phyloP scores from a whole-genome alignment of 176 grass and related monocot genomes.

The Phyllostachys edulis region DNA sequence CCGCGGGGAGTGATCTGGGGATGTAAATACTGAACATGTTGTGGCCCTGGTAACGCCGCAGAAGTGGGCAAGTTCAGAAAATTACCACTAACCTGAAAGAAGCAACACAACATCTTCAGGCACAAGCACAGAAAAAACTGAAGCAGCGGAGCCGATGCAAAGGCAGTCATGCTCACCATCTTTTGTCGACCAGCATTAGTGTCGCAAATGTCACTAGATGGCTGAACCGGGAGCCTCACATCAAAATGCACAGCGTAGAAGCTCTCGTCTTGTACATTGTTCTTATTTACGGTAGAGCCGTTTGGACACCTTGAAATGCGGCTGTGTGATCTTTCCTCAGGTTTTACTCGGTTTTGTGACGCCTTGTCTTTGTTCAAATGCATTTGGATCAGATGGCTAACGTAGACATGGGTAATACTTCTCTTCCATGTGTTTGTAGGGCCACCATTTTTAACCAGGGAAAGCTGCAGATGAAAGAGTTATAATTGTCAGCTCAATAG shows the following conservation, averaged over 20 bases:
- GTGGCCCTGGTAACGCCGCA: neutral
- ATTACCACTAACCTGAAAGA: conserved; percentile 32
- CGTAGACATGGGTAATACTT: conserved; percentile 57
- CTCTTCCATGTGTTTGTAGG: conserved; percentile 40
- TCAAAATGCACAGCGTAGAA: neutral
- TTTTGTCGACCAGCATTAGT: conserved; percentile 9
- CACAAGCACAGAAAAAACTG: neutral
- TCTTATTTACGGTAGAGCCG: neutral
- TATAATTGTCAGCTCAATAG: neutral
- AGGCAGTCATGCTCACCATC: conserved; percentile 19
- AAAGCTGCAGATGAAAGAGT: conserved; percentile 23
- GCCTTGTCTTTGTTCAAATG: conserved; percentile 53
- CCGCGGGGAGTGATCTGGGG: conserved; percentile 11
- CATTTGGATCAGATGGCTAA: conserved; percentile 58
- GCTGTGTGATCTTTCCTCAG: neutral
- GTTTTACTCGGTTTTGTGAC: conserved; percentile 23
- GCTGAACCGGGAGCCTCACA: neutral
- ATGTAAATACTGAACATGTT: conserved; percentile 48
- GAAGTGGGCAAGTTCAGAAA: conserved; percentile 29
- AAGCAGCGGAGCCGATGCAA: neutral
- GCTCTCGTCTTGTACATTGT: neutral
- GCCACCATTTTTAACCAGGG: neutral
- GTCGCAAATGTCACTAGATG: neutral
- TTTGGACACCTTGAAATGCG: neutral
- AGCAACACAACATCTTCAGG: neutral